Evolutionary conservation across 208 protist genomes (phyloP).

Genomic region (Trypanosoma boissoni): DNA sequence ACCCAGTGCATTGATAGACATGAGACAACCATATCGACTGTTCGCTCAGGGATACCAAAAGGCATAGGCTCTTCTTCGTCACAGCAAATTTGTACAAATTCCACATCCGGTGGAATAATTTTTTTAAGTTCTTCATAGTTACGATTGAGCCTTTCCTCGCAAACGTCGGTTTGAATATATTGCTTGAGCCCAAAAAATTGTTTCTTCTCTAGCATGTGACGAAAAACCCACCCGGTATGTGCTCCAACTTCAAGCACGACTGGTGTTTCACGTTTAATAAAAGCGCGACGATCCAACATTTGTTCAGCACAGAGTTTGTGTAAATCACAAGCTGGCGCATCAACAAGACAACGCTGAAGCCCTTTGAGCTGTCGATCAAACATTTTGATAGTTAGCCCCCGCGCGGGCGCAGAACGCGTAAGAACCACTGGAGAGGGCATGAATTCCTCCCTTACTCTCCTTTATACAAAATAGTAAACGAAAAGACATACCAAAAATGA

Average conservation of each 20-base stretch:
- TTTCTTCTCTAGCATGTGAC: conserved; percentile 84
- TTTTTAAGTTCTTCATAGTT: conserved; percentile 87
- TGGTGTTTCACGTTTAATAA: conserved; percentile 83
- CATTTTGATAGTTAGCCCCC: conserved; percentile 60
- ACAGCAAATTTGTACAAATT: conserved; percentile 89
- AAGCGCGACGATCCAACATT: conserved; percentile 80
- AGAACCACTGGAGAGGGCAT: conserved; percentile 78
- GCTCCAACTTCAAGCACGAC: conserved; percentile 83
- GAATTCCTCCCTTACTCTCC: background rate
- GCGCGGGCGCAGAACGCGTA: conserved; percentile 60
- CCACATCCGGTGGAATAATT: conserved; percentile 69
- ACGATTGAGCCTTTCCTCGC: conserved; percentile 73
- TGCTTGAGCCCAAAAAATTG: conserved; percentile 81
- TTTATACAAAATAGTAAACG: conserved; percentile 13
- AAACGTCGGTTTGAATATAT: conserved; percentile 92
- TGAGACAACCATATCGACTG: conserved; percentile 88
- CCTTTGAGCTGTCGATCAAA: conserved; percentile 82
- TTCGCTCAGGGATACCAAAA: conserved; percentile 75
- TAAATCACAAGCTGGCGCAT: conserved; percentile 65
- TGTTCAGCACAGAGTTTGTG: conserved; percentile 80
- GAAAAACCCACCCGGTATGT: conserved; percentile 85
- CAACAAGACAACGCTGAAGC: conserved; percentile 68
- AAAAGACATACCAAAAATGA: conserved; percentile 11
- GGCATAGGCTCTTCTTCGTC: conserved; percentile 77
- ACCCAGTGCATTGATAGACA: conserved; percentile 92